phyloP scores from a whole-genome alignment of 2,329 filamentous ascomycete species.

The Aquanectria penicillioides region DNA sequence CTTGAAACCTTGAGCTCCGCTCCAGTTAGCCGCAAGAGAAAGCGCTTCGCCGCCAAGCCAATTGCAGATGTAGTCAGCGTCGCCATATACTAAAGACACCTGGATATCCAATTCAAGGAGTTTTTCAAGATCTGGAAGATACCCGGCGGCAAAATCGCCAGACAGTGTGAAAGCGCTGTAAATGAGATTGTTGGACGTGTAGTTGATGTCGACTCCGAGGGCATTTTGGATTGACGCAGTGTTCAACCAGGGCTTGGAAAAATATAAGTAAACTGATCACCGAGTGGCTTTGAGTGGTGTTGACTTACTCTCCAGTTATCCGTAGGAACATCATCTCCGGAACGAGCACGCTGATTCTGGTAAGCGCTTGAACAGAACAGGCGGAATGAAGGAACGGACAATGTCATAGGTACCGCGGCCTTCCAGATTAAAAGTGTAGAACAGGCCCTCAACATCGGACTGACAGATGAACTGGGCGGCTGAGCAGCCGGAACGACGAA shows the following conservation, averaged over 20 bases:
- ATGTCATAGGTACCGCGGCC: constrained; percentile 26
- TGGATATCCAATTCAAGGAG: constrained; percentile 18
- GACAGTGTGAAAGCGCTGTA: constrained; percentile 17
- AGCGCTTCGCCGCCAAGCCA: constrained; percentile 24
- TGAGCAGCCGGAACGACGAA: constrained; percentile 14
- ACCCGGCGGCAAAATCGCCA: constrained; percentile 13
- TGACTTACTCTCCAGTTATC: constrained; percentile 17
- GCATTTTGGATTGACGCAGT: constrained; percentile 15
- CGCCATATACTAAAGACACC: constrained; percentile 19
- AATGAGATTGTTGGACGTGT: constrained; percentile 17
- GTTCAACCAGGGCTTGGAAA: constrained; percentile 15
- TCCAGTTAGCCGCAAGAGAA: constrained; percentile 12
- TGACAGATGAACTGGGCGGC: constrained; percentile 17
- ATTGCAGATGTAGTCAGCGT: constrained; percentile 28
- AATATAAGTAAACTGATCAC: no score
- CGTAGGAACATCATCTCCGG: constrained; percentile 15
- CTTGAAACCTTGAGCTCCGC: not conserved
- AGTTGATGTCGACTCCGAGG: constrained; percentile 22
- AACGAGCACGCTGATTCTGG: constrained; percentile 4
- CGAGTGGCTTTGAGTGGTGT: no score
- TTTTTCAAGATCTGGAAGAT: constrained; percentile 15
- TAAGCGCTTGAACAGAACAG: not conserved
- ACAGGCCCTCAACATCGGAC: constrained; percentile 21
- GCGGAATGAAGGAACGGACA: not conserved
- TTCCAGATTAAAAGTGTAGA: constrained; percentile 16